Conservation (phyloP, 495 filamentous ascomycete species). For the Penicillium coffeae region DNA sequence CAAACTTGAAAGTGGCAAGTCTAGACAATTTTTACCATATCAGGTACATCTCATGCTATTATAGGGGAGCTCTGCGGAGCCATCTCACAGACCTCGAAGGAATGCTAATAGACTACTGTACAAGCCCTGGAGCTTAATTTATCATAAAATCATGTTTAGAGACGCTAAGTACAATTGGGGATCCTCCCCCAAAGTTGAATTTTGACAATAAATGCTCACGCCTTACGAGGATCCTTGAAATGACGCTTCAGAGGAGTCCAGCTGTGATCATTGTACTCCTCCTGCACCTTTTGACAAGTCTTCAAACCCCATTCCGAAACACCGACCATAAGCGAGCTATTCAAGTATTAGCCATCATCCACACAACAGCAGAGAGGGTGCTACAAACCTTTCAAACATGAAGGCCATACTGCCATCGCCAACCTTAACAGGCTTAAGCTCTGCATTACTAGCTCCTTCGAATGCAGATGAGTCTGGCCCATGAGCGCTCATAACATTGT, state of each 20-base stretch:
- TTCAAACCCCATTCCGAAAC: conserved; percentile 89
- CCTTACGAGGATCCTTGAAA: conserved; percentile 60
- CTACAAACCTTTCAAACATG: conserved; percentile 62
- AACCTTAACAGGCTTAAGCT: conserved; percentile 55
- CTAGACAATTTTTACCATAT: no score
- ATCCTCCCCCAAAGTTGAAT: no score
- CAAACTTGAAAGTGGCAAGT: no score
- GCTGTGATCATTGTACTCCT: conserved; percentile 77
- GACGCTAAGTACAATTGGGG: conserved; percentile 8
- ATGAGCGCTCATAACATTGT: conserved; percentile 63
- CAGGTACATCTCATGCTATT: no score
- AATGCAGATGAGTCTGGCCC: conserved; percentile 56
- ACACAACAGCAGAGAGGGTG: background rate
- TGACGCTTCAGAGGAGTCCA: conserved; percentile 77
- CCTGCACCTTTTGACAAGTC: conserved; percentile 79
- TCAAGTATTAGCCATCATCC: conserved; percentile 4
- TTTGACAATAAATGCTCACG: background rate
- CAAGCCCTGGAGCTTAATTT: background rate
- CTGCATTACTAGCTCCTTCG: conserved; percentile 55
- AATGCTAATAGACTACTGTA: background rate
- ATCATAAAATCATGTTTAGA: conserved; percentile 9
- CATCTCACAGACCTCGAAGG: background rate
- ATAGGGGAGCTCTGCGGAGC: background rate
- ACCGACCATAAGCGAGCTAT: conserved; percentile 76
- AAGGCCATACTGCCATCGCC: conserved; percentile 63